Evolutionary conservation across 2,329 filamentous ascomycete genomes (phyloP).

Genomic region (Septoria petroselini): DNA sequence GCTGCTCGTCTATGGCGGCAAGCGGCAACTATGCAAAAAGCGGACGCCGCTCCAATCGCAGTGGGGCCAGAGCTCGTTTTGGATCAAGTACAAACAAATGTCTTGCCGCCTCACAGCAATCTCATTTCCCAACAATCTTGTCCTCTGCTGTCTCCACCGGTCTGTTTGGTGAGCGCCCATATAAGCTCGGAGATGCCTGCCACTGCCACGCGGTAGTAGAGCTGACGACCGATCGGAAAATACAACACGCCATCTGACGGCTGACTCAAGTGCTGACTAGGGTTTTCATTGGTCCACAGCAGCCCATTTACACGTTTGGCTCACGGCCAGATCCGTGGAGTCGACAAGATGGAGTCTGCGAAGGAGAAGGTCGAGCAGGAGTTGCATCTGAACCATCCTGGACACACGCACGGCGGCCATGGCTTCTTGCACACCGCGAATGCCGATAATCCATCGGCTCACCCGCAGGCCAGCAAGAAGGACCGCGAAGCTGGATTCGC

Average conservation of each 20-base stretch:
- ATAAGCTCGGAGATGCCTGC: conserved; percentile 2
- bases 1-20: too few relatives aligned
- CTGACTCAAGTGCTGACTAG: neutral
- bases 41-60: neutral
- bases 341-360: conserved; percentile 1
- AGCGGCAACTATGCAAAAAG: neutral
- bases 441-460: conserved; percentile 11
- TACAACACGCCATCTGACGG: neutral
- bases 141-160: neutral
- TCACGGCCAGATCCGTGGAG: conserved; percentile 9
- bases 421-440: conserved; percentile 19
- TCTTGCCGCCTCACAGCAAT: conserved; percentile 5
- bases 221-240: neutral
- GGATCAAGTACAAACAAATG: neutral
- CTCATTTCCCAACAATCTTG: too few relatives aligned
- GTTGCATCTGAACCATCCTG: conserved; percentile 31
- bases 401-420: conserved; percentile 27
- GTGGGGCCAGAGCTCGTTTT: neutral
- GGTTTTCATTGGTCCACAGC: conserved; percentile 6
- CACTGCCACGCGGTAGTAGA: neutral
- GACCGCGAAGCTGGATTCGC: conserved; percentile 11
- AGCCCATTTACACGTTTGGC: neutral
- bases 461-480: conserved; percentile 10
- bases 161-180: neutral
- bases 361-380: conserved; percentile 27